Evolutionary conservation across 2,329 filamentous ascomycete genomes (phyloP).

Genomic region (Pyrenophora graminea): DNA sequence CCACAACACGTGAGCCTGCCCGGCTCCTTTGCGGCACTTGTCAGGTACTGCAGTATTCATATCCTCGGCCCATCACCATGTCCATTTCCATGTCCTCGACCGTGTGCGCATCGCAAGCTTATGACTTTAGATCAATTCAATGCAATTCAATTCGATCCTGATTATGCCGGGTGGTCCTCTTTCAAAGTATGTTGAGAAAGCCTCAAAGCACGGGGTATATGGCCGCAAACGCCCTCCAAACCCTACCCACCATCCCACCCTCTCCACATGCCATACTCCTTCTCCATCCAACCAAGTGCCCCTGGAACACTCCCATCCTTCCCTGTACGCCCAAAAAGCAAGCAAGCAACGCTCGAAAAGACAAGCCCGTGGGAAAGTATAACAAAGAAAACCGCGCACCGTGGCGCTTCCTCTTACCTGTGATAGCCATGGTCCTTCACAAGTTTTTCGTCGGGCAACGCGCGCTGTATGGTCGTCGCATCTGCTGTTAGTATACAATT

Average conservation of each 20-base stretch:
- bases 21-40: too few species aligned
- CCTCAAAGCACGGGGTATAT: slow-evolving; percentile 13
- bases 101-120: neutral
- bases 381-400: slow-evolving; percentile 8
- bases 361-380: slow-evolving; percentile 1
- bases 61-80: neutral
- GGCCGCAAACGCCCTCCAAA: slow-evolving; percentile 1
- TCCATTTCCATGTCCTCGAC: neutral
- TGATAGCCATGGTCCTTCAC: neutral
- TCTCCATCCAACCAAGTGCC: neutral
- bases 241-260: neutral
- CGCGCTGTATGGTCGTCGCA: neutral
- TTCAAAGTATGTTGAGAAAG: neutral
- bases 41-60: too few species aligned
- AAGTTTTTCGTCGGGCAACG: neutral
- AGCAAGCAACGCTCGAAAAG: neutral
- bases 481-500: slow-evolving; percentile 13
- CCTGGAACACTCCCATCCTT: neutral
- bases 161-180: neutral
- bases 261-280: neutral
- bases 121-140: too few species aligned
- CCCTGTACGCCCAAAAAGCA: neutral
- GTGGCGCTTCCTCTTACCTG: slow-evolving; percentile 11
- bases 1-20: neutral
- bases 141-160: neutral